Percentiles rank a stretch among this genome's conserved stretches.
Evolutionary conservation across 306 rosid species (phyloP).

Genomic region (Corylus avellana): DNA sequence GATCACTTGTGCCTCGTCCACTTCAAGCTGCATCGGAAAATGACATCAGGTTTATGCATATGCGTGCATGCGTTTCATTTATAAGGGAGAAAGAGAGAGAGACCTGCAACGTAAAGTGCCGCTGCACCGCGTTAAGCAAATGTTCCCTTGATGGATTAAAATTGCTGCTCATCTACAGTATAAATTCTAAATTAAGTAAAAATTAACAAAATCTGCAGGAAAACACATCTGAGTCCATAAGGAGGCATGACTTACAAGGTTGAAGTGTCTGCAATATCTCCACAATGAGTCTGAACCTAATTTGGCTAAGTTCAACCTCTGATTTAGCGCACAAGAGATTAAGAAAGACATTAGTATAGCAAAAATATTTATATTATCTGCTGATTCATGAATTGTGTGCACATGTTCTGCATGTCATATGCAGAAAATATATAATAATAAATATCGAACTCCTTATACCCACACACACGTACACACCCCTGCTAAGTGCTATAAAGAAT

Average conservation of each 20-base stretch:
- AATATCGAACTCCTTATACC: too few species aligned
- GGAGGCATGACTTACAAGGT: constrained; percentile 51
- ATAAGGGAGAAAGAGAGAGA: background rate
- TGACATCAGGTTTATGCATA: too few species aligned
- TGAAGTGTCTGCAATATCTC: constrained; percentile 61
- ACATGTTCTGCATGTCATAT: background rate
- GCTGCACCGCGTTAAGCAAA: constrained; percentile 42
- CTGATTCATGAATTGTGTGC: background rate
- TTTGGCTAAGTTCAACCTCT: constrained; percentile 54
- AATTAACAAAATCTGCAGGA: background rate
- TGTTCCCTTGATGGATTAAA: constrained; percentile 48
- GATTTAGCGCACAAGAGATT: constrained; percentile 12
- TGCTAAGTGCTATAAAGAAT: background rate
- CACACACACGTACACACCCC: background rate
- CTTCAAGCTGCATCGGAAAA: constrained; percentile 37
- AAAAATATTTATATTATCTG: background rate
- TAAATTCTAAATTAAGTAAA: background rate
- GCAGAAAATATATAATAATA: too few species aligned
- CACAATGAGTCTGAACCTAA: constrained; percentile 56
- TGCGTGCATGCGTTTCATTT: background rate
- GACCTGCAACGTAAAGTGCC: constrained; percentile 57
- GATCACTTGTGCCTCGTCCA: constrained; percentile 49
- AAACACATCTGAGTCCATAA: background rate
- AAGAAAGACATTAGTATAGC: background rate
- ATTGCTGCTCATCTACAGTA: constrained; percentile 39